Base-by-base conservation (phyloP, 345 rosid species). In the Crucihimalaya himalaica region DNA sequence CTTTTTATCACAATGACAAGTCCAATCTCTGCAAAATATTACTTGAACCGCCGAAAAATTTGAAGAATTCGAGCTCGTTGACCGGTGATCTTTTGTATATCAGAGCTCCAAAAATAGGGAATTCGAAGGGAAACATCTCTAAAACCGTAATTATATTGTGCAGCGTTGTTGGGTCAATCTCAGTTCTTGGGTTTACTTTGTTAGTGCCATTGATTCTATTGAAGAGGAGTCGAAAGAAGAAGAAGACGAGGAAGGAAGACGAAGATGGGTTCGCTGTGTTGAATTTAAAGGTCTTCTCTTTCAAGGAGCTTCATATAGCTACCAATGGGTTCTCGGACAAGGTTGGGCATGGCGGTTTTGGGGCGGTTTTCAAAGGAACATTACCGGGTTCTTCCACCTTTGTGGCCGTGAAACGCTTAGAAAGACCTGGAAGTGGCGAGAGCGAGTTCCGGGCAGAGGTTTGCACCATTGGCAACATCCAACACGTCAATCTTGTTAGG, bases 271-370 rank as follows among this genome's bases (percentile, higher is more conserved):
- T 86, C 12, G 88, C 84, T 10, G 79, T 80, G 47, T 70, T 86
- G 84, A 89, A 89, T 78, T 40, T 91, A 50, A 87, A 76, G 75
- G 91, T 87, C 27, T 85, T 83, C 66, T 77, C 90, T 74, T 83
- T 82, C 73, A 81, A 82, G 59, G 90, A 83, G 68, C 85, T 88
- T 48, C 78, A 81, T 0, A 18, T 59, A 5, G 83, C 83, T 35
- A 88, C 93, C 37, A 64, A 46, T 59, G 83, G 83, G 11, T 88
- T 88, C 80, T 72, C 84, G 0, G 80, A 80, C 56, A 86, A 81
- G 74, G 81, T 86, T 5, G 93, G 93, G n/a, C 84, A 85, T 1
- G 93, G 91, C 5, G 91, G 93, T 59, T 88, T 88, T 6, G 93
- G 93, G 1, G 80, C 84, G 0, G 93, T 86, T 27, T 86, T 86